Evolutionary conservation across 2,329 filamentous ascomycete genomes (phyloP).

Genomic region (Hypoxylon sp.): DNA sequence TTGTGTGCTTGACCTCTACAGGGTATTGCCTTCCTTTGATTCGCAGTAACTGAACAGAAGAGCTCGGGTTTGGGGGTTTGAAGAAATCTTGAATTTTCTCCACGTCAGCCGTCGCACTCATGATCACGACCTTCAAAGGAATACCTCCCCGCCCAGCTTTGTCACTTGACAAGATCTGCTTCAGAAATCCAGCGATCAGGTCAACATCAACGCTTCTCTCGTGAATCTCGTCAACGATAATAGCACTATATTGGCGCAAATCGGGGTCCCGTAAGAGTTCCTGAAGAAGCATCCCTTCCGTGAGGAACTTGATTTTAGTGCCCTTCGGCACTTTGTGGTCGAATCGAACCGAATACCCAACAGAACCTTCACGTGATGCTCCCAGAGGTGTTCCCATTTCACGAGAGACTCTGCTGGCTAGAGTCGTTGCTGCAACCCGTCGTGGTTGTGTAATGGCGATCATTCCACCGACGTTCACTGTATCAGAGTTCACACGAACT

Average conservation of each 20-base stretch:
- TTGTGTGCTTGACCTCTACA: slow-evolving; percentile 82
- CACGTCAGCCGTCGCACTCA: slow-evolving; percentile 97
- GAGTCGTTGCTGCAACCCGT: slow-evolving; percentile 91
- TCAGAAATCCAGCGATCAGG: slow-evolving; percentile 88
- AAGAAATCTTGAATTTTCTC: slow-evolving; percentile 85
- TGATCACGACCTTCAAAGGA: slow-evolving; percentile 89
- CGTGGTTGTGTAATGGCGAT: slow-evolving; percentile 96
- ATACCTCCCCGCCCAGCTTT: slow-evolving; percentile 77
- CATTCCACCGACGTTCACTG: slow-evolving; percentile 76
- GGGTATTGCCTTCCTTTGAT: slow-evolving; percentile 91
- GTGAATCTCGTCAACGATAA: slow-evolving; percentile 97
- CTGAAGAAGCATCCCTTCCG: slow-evolving; percentile 95
- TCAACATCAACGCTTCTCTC: slow-evolving; percentile 96
- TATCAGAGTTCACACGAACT: slow-evolving; percentile 63
- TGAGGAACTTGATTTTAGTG: slow-evolving; percentile 93
- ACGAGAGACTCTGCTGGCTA: slow-evolving; percentile 88
- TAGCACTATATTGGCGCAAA: slow-evolving; percentile 86
- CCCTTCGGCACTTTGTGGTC: slow-evolving; percentile 86
- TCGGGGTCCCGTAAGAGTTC: slow-evolving; percentile 90
- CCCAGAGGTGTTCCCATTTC: slow-evolving; percentile 74
- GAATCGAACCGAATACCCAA: slow-evolving; percentile 96
- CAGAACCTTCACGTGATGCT: slow-evolving; percentile 63
- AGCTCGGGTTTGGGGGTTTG: slow-evolving; percentile 45
- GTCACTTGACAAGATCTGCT: slow-evolving; percentile 77
- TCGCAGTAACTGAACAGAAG: slow-evolving; percentile 64